Conservation (phyloP, 1,284 basidiomycete species). For the Erythrobasidium hasegawianum region DNA sequence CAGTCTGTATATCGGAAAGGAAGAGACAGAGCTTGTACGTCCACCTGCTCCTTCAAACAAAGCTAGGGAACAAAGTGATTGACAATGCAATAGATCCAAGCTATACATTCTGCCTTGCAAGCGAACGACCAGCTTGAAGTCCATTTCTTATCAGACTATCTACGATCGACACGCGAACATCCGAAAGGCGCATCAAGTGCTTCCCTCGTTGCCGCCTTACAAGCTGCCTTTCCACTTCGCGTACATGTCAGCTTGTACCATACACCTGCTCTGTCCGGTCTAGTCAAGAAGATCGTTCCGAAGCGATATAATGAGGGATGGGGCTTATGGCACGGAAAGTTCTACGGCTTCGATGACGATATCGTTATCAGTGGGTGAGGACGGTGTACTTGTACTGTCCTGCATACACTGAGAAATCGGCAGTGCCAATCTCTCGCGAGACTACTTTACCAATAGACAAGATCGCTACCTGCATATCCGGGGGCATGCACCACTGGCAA, state of each 20-base stretch:
- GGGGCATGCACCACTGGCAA: conserved; percentile 61
- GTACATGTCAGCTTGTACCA: conserved; percentile 76
- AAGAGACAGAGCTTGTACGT: conserved; percentile 65
- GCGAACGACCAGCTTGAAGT: conserved; percentile 63
- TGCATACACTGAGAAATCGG: conserved; percentile 5
- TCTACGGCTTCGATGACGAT: conserved; percentile 89
- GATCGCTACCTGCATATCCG: conserved; percentile 84
- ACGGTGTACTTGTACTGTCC: conserved; percentile 47
- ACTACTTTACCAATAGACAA: conserved; percentile 92
- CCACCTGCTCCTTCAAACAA: conserved; percentile 11
- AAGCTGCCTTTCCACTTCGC: conserved; percentile 66
- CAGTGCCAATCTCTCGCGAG: conserved; percentile 89
- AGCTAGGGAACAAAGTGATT: conserved; percentile 6
- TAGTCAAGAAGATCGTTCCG: conserved; percentile 73
- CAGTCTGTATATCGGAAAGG: conserved; percentile 72
- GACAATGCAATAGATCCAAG: conserved; percentile 57
- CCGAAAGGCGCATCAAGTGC: conserved; percentile 62
- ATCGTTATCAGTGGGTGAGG: conserved; percentile 85
- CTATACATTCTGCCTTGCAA: conserved; percentile 61
- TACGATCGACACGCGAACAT: conserved; percentile 80
- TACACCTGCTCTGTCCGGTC: conserved; percentile 74
- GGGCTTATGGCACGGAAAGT: conserved; percentile 97
- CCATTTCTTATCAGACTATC: conserved; percentile 77
- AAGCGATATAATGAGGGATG: conserved; percentile 95
- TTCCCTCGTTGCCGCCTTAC: conserved; percentile 66